A percentile compares a stretch with the other conserved stretches of the same genome.
phyloP scores from a whole-genome alignment of 1,284 basidiomycete species.

The Rhodofomes roseus region DNA sequence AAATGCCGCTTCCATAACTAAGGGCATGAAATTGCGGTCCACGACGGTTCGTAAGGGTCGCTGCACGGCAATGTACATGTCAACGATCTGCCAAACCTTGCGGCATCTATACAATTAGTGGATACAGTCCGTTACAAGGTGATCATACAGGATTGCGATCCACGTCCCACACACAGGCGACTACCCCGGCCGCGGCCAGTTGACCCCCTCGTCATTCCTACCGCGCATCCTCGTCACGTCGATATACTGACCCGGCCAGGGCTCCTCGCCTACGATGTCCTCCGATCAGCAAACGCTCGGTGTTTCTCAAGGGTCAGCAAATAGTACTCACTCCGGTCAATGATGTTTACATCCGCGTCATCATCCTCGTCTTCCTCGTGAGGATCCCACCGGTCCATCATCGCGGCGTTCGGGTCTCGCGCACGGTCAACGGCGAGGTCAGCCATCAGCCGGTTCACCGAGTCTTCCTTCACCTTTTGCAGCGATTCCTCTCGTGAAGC shows the following conservation, averaged over 20 bases:
- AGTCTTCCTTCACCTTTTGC: constrained; percentile 71
- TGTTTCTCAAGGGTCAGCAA: constrained; percentile 3
- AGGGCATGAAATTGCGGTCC: no score
- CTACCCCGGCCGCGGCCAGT: constrained; percentile 60
- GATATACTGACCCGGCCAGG: constrained; percentile 68
- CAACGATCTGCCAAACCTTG: neutral
- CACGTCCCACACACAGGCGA: neutral
- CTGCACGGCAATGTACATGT: neutral
- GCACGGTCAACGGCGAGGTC: constrained; percentile 78
- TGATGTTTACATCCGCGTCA: constrained; percentile 52
- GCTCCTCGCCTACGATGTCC: constrained; percentile 51
- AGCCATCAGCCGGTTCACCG: constrained; percentile 79
- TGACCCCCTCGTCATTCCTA: constrained; percentile 47
- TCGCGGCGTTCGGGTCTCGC: constrained; percentile 50
- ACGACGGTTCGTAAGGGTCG: no score
- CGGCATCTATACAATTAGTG: neutral
- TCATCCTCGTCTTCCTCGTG: constrained; percentile 59
- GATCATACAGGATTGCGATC: neutral
- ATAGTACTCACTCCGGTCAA: constrained; percentile 60
- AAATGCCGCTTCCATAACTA: no score
- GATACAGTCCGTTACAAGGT: neutral
- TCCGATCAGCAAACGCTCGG: constrained; percentile 4
- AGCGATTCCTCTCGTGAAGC: constrained; percentile 59
- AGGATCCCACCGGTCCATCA: constrained; percentile 54
- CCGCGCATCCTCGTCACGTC: constrained; percentile 57